Percentiles rank a stretch among this genome's conserved stretches.
Evolutionary conservation across 176 grass and related monocot species (phyloP).

Genomic region (Coix lacrymajobi): DNA sequence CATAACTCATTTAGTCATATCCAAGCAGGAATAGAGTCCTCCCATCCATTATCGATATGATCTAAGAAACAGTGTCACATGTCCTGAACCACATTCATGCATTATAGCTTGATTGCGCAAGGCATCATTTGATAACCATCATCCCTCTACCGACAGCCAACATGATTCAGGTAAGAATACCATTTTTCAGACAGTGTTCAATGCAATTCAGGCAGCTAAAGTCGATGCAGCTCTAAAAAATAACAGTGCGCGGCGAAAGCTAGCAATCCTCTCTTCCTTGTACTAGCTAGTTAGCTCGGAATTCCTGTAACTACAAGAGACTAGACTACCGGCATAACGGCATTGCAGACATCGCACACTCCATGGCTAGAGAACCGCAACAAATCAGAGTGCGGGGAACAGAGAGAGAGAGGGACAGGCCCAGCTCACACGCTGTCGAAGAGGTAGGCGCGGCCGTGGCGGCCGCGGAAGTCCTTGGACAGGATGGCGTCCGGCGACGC

Average conservation of each 20-base stretch:
- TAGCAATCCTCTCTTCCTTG: neutral
- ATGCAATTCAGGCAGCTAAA: neutral
- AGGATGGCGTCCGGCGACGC: conserved; percentile 70
- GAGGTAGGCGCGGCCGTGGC: conserved; percentile 72
- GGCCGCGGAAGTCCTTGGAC: conserved; percentile 82
- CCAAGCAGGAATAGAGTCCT: neutral
- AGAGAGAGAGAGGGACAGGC: neutral
- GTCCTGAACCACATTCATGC: neutral
- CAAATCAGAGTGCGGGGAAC: neutral
- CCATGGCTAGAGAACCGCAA: neutral
- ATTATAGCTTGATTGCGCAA: neutral
- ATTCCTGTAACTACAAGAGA: neutral
- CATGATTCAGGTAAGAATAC: neutral
- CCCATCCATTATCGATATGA: neutral
- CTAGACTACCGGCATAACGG: neutral
- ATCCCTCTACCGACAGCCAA: neutral
- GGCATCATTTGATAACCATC: neutral
- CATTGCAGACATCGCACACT: conserved; percentile 2
- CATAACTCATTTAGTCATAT: conserved; percentile 3
- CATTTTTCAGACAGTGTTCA: neutral
- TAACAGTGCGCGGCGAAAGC: neutral
- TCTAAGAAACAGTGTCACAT: neutral
- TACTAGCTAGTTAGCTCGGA: neutral
- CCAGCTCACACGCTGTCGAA: conserved; percentile 71
- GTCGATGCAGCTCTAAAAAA: neutral